Base-by-base conservation (phyloP, 768 basidiomycete species). In the Xerocomellus chrysenteron region DNA sequence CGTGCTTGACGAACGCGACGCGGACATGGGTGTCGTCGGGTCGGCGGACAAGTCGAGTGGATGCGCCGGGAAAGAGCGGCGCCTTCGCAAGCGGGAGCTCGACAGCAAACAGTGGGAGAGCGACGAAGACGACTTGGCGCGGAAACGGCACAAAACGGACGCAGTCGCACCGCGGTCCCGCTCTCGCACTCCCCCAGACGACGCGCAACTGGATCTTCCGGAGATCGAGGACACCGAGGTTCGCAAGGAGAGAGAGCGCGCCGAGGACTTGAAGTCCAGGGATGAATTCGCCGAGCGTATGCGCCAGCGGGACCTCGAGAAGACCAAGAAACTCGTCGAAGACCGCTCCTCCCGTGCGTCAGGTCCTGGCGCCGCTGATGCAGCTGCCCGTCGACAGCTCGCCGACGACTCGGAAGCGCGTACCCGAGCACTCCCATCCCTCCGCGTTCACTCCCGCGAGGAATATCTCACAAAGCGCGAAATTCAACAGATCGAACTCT, bases 401-500 rank as follows among this genome's bases (percentile, higher is more conserved):
- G 94, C 90, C 17, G 92, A 97, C 61, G 89, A 94, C 68, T 60
- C 79, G 8, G 80, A 81, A 59, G 84, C 84, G 32, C 82, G 85
- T 45, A 61, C 63, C 3, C 55, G 66, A 49, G 84, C 82, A 52
- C 69, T 87, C 21, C 85, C 94, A 1, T 86, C 85, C 13, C 79
- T 98, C 8, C 86, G 97, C 41, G 78, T 90, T 55, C 91, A 88
- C 64, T 95, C 95, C 2, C 87, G 97, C 51, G 91, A 98, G 69
- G 92, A 95, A 72, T 99, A 99, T 67, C 81, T 99, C 59, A 90
- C 92, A 24, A 98, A 98, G 69, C 90, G 97, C 66, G 97, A 99
- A 77, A 77, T 90, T 36, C 97, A 99, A 73, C 92, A 94, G 71
- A 88, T 98, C 62, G 97, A 98, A 65, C 80, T 99, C 14, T 77